These are phyloP conservation scores for Solanum appendiculatum DNA, from an alignment of 257 asterid species.

Conservation along the genomic window DNA sequence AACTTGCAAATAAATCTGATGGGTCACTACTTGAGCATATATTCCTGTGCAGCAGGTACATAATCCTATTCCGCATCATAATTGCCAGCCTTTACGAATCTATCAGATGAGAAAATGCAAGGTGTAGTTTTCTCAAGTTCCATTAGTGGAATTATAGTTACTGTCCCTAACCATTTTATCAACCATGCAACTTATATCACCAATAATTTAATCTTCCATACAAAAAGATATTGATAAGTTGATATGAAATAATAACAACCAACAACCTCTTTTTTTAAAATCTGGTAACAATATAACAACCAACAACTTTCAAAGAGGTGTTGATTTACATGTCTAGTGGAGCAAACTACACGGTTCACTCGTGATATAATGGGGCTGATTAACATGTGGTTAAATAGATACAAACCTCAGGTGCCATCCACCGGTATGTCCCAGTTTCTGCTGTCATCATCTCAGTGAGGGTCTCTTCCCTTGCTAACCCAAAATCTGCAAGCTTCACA, in stretches of 20 bases:
- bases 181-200: background rate
- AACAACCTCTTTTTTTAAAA: background rate
- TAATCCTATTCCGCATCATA: background rate
- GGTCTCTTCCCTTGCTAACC: conserved; percentile 97
- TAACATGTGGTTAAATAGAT: background rate
- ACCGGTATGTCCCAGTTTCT: conserved; percentile 95
- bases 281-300: background rate
- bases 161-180: background rate
- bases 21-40: background rate
- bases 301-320: background rate
- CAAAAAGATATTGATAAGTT: background rate
- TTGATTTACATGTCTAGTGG: background rate
- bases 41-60: background rate
- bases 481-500: conserved; percentile 97
- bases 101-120: background rate
- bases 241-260: background rate
- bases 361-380: background rate
- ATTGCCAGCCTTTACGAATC: background rate
- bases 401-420: conserved; percentile 99
- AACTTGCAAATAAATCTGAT: background rate
- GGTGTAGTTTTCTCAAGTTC: background rate
- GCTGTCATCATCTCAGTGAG: conserved; percentile 99
- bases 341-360: background rate
- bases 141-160: background rate
- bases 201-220: background rate